A percentile compares a stretch with the other conserved stretches of the same genome.
Evolutionary conservation across 1,284 basidiomycete genomes (phyloP).

Genomic region (Coriolopsis trogii): DNA sequence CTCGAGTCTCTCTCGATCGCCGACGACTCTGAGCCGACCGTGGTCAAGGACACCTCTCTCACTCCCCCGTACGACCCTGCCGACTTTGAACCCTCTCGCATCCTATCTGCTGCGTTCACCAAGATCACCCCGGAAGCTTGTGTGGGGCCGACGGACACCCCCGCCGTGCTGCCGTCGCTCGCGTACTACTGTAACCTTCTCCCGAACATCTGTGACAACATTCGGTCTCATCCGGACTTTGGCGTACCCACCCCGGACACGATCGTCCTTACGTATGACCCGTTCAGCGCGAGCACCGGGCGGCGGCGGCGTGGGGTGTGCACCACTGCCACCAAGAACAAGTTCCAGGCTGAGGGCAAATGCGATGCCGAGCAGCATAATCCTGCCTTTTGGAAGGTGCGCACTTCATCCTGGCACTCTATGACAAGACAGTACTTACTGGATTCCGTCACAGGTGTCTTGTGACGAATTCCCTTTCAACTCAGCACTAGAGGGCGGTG

Average conservation of each 20-base stretch:
- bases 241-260: not conserved
- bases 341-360: not conserved
- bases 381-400: constrained; percentile 6
- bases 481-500: constrained; percentile 7
- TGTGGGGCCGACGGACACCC: not conserved
- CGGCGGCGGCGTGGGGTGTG: constrained; percentile 1
- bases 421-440: not conserved
- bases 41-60: too few species aligned
- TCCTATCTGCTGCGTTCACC: too few species aligned
- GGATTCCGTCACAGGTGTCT: not conserved
- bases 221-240: constrained; percentile 5
- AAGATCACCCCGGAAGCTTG: constrained; percentile 5
- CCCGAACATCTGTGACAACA: constrained; percentile 10
- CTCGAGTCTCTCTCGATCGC: too few species aligned
- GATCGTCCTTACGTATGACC: constrained; percentile 12
- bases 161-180: constrained; percentile 4
- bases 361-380: constrained; percentile 8
- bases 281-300: not conserved
- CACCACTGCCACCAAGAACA: not conserved
- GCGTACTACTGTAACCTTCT: constrained; percentile 9
- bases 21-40: too few species aligned
- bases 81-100: too few species aligned
- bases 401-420: not conserved
- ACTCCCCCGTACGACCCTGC: too few species aligned
- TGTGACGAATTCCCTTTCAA: constrained; percentile 16